Percentiles rank a stretch among this genome's conserved stretches.
Evolutionary conservation across 177 flowering plant species (phyloP).

Genomic region (Vitis hybrid): DNA sequence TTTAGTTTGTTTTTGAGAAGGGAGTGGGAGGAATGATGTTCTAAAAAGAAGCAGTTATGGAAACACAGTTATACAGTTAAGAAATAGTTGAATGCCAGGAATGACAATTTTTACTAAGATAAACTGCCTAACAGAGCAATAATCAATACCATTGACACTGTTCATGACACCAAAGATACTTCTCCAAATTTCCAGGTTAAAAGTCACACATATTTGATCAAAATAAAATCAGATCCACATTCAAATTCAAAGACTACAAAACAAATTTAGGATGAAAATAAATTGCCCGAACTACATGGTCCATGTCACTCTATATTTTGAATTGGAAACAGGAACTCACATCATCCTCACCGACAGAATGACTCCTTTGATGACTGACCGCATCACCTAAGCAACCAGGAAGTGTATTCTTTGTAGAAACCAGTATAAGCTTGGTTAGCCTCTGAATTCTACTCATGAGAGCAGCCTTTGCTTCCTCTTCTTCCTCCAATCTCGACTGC

Average conservation of each 20-base stretch:
- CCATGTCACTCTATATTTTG: too few species aligned
- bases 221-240: not conserved
- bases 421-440: conserved; percentile 95
- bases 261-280: conserved; percentile 1
- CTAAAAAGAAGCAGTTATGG: too few species aligned
- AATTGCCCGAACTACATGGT: too few species aligned
- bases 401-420: conserved; percentile 83
- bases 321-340: conserved; percentile 41
- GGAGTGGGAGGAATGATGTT: too few species aligned
- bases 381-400: conserved; percentile 69
- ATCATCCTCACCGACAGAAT: conserved; percentile 74
- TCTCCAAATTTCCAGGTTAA: not conserved
- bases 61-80: not conserved
- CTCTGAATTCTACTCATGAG: conserved; percentile 98
- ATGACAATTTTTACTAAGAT: not conserved
- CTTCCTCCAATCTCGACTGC: conserved; percentile 98
- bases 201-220: not conserved
- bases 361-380: conserved; percentile 59
- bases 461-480: conserved; percentile 99
- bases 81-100: not conserved
- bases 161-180: not conserved
- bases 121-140: not conserved
- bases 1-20: not conserved
- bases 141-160: not conserved
- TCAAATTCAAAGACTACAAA: not conserved